These are phyloP conservation scores for Peribolospora baueri DNA, from an alignment of 768 basidiomycete genomes.

Conservation along the genomic window DNA sequence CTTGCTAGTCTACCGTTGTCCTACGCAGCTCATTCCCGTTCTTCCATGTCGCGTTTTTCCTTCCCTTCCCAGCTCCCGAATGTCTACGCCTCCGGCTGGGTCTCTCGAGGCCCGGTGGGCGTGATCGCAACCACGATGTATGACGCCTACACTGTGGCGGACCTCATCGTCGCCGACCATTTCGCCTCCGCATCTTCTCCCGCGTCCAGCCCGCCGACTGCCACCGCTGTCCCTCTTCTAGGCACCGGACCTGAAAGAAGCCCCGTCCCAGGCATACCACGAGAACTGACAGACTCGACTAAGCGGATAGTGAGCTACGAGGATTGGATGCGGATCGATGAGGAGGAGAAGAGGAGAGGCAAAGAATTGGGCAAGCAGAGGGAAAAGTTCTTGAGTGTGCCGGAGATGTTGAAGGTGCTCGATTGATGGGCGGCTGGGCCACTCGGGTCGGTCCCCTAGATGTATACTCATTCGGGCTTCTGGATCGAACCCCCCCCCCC, in stretches of 20 bases:
- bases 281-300: conserved; percentile 22
- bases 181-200: conserved; percentile 9
- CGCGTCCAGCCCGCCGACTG: background rate
- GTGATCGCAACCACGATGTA: conserved; percentile 85
- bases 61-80: conserved; percentile 19
- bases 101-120: conserved; percentile 67
- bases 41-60: conserved; percentile 15
- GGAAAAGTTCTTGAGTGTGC: conserved; percentile 22
- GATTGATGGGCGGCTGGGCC: too few species aligned
- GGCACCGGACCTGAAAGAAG: conserved; percentile 19
- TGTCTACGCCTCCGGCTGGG: conserved; percentile 90
- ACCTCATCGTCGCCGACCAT: conserved; percentile 41
- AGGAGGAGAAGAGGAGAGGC: conserved; percentile 43
- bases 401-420: conserved; percentile 20
- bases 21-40: conserved; percentile 12
- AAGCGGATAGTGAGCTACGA: conserved; percentile 33
- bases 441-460: too few species aligned
- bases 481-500: too few species aligned
- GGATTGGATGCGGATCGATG: conserved; percentile 52
- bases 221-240: background rate
- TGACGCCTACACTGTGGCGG: conserved; percentile 58
- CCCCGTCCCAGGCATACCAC: conserved; percentile 28
- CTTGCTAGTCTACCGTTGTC: conserved; percentile 32
- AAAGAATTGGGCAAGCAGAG: conserved; percentile 19
- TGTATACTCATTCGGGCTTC: too few species aligned